A percentile compares a stretch with the other conserved stretches of the same genome.
These are phyloP conservation scores for Metarhizium sp. DNA, from an alignment of 2,329 filamentous ascomycete genomes.

Conservation along the genomic window DNA sequence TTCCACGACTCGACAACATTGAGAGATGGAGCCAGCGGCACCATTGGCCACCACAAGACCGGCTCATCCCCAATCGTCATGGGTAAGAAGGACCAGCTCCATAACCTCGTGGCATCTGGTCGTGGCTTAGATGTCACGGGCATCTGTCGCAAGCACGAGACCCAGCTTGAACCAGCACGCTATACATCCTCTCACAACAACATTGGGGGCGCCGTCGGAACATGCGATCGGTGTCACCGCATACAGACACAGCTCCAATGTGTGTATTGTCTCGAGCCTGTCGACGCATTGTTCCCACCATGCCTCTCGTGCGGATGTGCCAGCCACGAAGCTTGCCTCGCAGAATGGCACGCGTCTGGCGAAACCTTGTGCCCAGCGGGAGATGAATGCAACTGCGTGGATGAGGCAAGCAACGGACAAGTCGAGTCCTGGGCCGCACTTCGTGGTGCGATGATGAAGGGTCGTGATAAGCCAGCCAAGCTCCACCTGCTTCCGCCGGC, in stretches of 20 bases:
- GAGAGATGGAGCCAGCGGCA: conserved; percentile 28
- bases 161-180: conserved; percentile 48
- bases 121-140: conserved; percentile 54
- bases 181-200: conserved; percentile 32
- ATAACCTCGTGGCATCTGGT: conserved; percentile 39
- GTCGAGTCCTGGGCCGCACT: conserved; percentile 52
- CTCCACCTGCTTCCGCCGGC: conserved; percentile 18
- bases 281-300: conserved; percentile 49
- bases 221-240: conserved; percentile 41
- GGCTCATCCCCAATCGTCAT: conserved; percentile 44
- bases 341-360: conserved; percentile 48
- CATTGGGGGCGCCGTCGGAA: conserved; percentile 38
- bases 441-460: conserved; percentile 26
- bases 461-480: conserved; percentile 10
- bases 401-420: conserved; percentile 45
- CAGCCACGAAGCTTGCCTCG: conserved; percentile 48
- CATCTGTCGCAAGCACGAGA: conserved; percentile 53
- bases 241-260: conserved; percentile 49
- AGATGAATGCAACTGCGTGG: conserved; percentile 54
- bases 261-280: conserved; percentile 52
- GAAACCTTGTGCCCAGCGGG: conserved; percentile 52
- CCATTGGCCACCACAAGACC: conserved; percentile 24
- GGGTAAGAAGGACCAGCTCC: conserved; percentile 44
- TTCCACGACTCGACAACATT: conserved; percentile 27
- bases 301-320: conserved; percentile 56